Conservation (phyloP, 108 stramenopile species). For the Pseudonitzschia pungens region DNA sequence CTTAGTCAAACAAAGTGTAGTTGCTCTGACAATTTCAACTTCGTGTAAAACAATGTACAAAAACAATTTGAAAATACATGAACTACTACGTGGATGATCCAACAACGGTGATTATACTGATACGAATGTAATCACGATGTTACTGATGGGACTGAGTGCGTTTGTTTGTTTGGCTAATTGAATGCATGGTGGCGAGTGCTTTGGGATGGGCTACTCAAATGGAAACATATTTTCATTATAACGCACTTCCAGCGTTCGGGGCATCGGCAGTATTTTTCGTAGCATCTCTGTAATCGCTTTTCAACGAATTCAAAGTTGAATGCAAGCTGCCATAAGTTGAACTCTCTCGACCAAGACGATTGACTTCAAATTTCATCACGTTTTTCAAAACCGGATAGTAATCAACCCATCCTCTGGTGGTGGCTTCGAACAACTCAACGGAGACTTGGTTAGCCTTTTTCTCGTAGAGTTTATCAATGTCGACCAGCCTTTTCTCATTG, state of each 20-base stretch:
- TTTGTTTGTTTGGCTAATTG: too few relatives aligned
- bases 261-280: conserved; percentile 5
- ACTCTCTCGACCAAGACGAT: conserved; percentile 17
- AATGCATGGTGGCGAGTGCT: too few relatives aligned
- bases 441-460: conserved; percentile 10
- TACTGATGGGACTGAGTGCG: too few relatives aligned
- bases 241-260: conserved; percentile 14
- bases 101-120: too few relatives aligned
- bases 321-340: conserved; percentile 19
- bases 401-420: conserved; percentile 14
- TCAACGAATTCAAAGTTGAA: conserved; percentile 21
- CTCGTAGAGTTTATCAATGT: conserved; percentile 7
- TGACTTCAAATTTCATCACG: conserved; percentile 28
- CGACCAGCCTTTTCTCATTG: conserved; percentile 12
- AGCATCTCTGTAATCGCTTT: conserved; percentile 17
- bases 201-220: too few relatives aligned
- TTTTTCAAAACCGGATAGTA: conserved; percentile 24
- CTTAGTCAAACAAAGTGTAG: too few relatives aligned
- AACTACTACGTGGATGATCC: too few relatives aligned
- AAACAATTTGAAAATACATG: too few relatives aligned
- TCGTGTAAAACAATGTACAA: too few relatives aligned
- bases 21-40: too few relatives aligned
- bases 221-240: not conserved
- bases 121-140: too few relatives aligned
- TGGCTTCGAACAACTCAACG: conserved; percentile 5